Conservation (phyloP, 441 rosid genomes). For the Erodium moschatum region DNA sequence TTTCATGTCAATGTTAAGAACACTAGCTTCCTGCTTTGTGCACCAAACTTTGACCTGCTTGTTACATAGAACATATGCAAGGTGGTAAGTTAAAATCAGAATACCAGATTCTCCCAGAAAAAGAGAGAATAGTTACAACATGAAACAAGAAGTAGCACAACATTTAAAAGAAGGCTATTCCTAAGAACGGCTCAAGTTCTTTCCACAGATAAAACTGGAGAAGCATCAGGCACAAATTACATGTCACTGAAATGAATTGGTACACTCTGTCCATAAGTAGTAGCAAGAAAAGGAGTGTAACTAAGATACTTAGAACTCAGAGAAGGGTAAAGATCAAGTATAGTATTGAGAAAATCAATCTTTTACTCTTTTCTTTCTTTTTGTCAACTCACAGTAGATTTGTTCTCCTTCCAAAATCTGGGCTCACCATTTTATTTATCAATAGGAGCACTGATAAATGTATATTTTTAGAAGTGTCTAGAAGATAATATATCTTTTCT, state of each 20-base stretch:
- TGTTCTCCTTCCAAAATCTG: neutral
- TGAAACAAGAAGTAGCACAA: neutral
- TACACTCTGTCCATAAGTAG: neutral
- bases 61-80: slow-evolving; percentile 17
- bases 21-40: slow-evolving; percentile 90
- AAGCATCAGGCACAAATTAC: neutral
- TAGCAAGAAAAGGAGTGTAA: neutral
- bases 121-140: neutral
- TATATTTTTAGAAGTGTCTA: neutral
- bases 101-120: neutral
- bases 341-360: neutral
- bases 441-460: neutral
- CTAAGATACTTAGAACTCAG: neutral
- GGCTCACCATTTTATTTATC: neutral
- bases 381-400: neutral
- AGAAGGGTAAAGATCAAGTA: neutral
- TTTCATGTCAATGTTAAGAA: slow-evolving; percentile 91
- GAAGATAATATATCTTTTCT: neutral
- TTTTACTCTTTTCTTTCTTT: neutral
- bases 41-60: slow-evolving; percentile 98
- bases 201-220: neutral
- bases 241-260: neutral
- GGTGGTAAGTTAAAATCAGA: slow-evolving; percentile 9
- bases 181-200: neutral
- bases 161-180: neutral